phyloP scores from a whole-genome alignment of 108 stramenopile species.

The Nitzschia sp. region DNA sequence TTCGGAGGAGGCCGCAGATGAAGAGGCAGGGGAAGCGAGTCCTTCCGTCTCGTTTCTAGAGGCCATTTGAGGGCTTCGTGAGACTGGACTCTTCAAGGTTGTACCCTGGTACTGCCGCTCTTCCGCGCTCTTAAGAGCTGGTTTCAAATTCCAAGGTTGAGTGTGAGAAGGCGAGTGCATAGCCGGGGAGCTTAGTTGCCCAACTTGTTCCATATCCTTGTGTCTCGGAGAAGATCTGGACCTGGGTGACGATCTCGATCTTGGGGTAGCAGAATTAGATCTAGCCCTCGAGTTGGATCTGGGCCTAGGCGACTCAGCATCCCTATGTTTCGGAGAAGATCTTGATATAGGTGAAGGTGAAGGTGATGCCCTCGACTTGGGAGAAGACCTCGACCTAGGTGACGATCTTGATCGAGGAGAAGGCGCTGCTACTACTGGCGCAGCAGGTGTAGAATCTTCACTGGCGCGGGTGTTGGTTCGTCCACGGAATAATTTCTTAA shows the following conservation, averaged over 20 bases:
- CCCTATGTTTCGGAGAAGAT: background rate
- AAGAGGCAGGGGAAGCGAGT: no score
- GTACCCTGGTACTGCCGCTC: constrained; percentile 14
- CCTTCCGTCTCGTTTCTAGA: no score
- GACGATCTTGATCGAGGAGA: constrained; percentile 5
- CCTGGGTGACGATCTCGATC: background rate
- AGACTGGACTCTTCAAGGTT: no score
- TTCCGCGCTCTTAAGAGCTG: background rate
- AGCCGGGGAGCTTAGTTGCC: no score
- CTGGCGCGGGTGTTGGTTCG: constrained; percentile 9
- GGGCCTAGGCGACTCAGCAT: no score
- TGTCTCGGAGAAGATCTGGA: background rate
- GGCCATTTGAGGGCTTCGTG: no score
- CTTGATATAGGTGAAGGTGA: constrained; percentile 6
- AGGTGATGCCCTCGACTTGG: background rate
- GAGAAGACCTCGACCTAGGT: background rate
- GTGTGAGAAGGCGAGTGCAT: background rate
- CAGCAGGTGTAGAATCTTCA: background rate
- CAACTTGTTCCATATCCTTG: no score
- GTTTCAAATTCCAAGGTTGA: constrained; percentile 8
- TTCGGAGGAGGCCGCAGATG: no score
- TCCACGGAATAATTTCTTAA: constrained; percentile 38
- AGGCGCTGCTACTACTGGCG: background rate
- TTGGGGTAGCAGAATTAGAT: no score
- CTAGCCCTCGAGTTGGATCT: background rate